These are phyloP conservation scores for Phytopythium oedochilum DNA, from an alignment of 352 stramenopile species.

Conservation along the genomic window DNA sequence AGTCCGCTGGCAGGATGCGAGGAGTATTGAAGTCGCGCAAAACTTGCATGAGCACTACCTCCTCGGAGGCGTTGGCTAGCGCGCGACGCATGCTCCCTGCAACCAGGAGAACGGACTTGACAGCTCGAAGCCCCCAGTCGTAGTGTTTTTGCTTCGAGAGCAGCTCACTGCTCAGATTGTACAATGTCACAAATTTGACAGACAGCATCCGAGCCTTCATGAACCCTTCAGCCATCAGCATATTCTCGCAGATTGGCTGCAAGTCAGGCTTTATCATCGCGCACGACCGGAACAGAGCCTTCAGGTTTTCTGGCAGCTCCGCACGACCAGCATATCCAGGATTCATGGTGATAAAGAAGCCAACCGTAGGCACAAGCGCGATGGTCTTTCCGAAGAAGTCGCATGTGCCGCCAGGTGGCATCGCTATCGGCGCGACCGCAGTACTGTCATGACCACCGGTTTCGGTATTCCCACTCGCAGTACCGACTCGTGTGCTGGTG, in stretches of 20 bases:
- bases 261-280: slow-evolving; percentile 92
- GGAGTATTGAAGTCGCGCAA: slow-evolving; percentile 96
- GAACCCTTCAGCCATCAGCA: slow-evolving; percentile 94
- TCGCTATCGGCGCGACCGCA: slow-evolving; percentile 22
- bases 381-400: slow-evolving; percentile 91
- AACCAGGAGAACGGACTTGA: slow-evolving; percentile 96
- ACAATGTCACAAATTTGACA: slow-evolving; percentile 90
- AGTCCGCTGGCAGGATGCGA: slow-evolving; percentile 90
- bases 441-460: slow-evolving; percentile 8
- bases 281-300: slow-evolving; percentile 90
- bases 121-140: slow-evolving; percentile 93
- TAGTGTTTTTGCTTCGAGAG: slow-evolving; percentile 90
- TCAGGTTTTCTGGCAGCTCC: slow-evolving; percentile 91
- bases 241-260: slow-evolving; percentile 93
- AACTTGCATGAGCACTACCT: slow-evolving; percentile 93
- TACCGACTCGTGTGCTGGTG: slow-evolving; percentile 6
- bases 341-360: slow-evolving; percentile 95
- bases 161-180: slow-evolving; percentile 82
- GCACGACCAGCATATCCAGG: slow-evolving; percentile 89
- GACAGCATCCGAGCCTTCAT: slow-evolving; percentile 76
- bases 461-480: background rate
- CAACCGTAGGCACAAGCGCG: slow-evolving; percentile 75
- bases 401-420: slow-evolving; percentile 56
- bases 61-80: slow-evolving; percentile 78
- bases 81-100: slow-evolving; percentile 91